Percentiles rank a stretch among this genome's conserved stretches.
Evolutionary conservation across 768 basidiomycete genomes (phyloP).

Genomic region (Boletus eberwhitei): DNA sequence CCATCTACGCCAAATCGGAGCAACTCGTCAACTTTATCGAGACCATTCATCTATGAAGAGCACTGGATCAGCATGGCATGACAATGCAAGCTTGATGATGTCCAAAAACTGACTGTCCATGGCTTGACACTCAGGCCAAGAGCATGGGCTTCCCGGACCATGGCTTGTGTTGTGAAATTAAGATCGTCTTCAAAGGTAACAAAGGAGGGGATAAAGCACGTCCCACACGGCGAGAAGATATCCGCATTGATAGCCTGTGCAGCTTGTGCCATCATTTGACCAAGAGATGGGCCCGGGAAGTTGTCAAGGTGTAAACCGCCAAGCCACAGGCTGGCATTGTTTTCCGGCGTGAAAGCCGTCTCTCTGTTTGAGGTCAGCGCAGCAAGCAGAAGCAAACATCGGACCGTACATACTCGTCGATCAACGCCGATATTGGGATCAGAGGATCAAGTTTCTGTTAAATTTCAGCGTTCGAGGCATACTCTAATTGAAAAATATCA

Average conservation of each 20-base stretch:
- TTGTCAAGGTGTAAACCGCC: conserved; percentile 59
- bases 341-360: conserved; percentile 39
- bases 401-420: conserved; percentile 50
- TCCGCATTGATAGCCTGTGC: conserved; percentile 61
- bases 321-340: conserved; percentile 59
- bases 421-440: conserved; percentile 60
- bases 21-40: conserved; percentile 60
- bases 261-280: conserved; percentile 62
- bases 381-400: neutral
- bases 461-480: neutral
- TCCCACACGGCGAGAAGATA: conserved; percentile 61
- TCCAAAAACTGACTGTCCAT: conserved; percentile 57
- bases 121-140: conserved; percentile 64
- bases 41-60: conserved; percentile 49
- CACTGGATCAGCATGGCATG: neutral
- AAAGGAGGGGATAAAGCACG: conserved; percentile 34
- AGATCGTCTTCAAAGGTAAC: conserved; percentile 46
- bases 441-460: conserved; percentile 51
- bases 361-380: conserved; percentile 29
- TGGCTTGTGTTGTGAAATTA: conserved; percentile 61
- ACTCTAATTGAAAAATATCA: neutral
- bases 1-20: conserved; percentile 65
- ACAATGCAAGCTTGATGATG: neutral
- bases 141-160: conserved; percentile 65
- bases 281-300: conserved; percentile 61